Evolutionary conservation across 2,329 filamentous ascomycete genomes (phyloP), one percentile per base, ranked within the genome.

Genomic region (Sordariomycetes sp.): DNA sequence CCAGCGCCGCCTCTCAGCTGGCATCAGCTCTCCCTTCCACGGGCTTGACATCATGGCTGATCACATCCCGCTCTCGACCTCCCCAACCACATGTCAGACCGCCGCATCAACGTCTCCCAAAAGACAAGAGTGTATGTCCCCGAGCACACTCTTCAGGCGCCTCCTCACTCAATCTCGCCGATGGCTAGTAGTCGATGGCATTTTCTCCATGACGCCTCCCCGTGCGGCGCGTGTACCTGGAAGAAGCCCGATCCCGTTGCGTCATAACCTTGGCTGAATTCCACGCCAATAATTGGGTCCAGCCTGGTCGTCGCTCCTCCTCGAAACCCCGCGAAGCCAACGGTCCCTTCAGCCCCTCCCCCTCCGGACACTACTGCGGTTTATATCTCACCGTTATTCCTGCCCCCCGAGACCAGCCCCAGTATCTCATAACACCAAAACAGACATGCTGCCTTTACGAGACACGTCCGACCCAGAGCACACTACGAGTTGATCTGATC

Each of bases 231-330:
- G 10, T 20, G 25, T 53, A 36, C 25, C 25, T 53, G 24, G 36
- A 24, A 28, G 45, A 10, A 24, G 3, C 15, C 45, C 45, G 24
- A 10, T 50, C 45, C 45, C 42, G 55, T 56, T 56, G 55, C 55
- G 55, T 56, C 55, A 56, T 56, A 52, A 36, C 17, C 55, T 56
- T 56, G 55, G 55, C 48, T 28, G 34, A 15, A 22, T 32, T 34
- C 55, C 24, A 56, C 28, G 25, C 55, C 55, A 52, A 52, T 56
- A 32, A 56, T 52, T 28, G 48, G 45, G 22, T 20, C 45, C 45
- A 20, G 20, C 45, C 45, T n/a, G n/a, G 45, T 13, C 36, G 20
- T 10, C n/a, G 12, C 22, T 50, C 20, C 22, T 50, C 45, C 45
- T 20, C 12, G 17, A 13, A 50, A 50, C 45, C 45, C 45, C 45